Evolutionary conservation across 2,329 filamentous ascomycete species (phyloP).

Genomic region (Trichophyton schoenleinii): DNA sequence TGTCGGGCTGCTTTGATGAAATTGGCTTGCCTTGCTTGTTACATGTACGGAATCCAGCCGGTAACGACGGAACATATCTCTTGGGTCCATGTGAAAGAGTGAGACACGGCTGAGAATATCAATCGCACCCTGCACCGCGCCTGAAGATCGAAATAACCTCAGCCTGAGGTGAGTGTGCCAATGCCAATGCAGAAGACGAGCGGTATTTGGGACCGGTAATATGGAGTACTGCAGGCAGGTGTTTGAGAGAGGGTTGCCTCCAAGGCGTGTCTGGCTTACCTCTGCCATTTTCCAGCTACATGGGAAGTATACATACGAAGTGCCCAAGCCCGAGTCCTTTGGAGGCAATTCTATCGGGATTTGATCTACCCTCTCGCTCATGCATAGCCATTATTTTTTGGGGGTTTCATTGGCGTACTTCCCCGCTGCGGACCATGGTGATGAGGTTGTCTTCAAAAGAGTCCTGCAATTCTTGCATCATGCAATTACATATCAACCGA

Average conservation of each 20-base stretch:
- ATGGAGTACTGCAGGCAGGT: background rate
- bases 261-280: background rate
- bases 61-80: background rate
- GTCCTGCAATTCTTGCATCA: background rate
- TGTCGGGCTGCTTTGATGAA: background rate
- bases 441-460: background rate
- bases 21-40: background rate
- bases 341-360: background rate
- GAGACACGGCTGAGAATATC: background rate
- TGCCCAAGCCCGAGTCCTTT: background rate
- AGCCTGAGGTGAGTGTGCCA: background rate
- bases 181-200: background rate
- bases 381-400: background rate
- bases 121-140: background rate
- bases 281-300: background rate
- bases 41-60: background rate
- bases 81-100: background rate
- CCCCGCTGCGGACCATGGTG: background rate
- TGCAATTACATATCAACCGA: background rate
- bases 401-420: background rate
- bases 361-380: background rate
- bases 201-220: background rate
- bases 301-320: background rate
- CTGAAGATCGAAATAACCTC: background rate
- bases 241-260: background rate